A percentile compares a stretch with the other conserved stretches of the same genome.
Evolutionary conservation across 1,284 basidiomycete genomes (phyloP).

Genomic region (Schizophyllum commune): DNA sequence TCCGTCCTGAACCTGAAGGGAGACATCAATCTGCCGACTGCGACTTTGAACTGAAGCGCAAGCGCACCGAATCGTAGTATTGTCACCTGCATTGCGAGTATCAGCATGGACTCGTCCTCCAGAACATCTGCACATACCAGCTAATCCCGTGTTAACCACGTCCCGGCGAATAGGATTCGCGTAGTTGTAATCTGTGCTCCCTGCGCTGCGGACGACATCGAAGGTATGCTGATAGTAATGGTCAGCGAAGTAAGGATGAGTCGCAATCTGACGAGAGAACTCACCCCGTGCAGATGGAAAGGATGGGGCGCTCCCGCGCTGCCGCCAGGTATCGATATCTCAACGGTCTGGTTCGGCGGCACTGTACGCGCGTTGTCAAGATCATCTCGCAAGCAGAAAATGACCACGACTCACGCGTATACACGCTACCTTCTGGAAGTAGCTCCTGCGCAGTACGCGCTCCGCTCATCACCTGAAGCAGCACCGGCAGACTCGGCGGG

Average conservation of each 20-base stretch:
- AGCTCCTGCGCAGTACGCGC: conserved; percentile 24
- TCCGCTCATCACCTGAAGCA: conserved; percentile 41
- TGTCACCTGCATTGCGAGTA: conserved; percentile 8
- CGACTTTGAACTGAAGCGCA: conserved; percentile 8
- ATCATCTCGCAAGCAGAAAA: neutral
- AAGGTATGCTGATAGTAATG: conserved; percentile 17
- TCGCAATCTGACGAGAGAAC: neutral
- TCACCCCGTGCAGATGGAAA: conserved; percentile 15
- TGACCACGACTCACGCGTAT: conserved; percentile 7
- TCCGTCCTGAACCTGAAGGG: neutral
- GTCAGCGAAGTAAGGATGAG: neutral
- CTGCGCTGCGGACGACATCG: conserved; percentile 26
- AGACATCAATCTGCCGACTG: neutral
- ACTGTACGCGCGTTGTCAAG: neutral
- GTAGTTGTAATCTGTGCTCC: conserved; percentile 24
- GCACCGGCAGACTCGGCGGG: conserved; percentile 24
- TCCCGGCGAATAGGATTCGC: conserved; percentile 26
- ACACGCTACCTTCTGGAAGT: conserved; percentile 31
- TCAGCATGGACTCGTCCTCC: conserved; percentile 1
- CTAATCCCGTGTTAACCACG: conserved; percentile 19
- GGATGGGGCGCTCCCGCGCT: conserved; percentile 9
- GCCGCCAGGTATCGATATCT: conserved; percentile 10
- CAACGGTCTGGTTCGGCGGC: conserved; percentile 5
- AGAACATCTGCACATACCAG: conserved; percentile 6
- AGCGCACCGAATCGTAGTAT: conserved; percentile 23